Conservation (phyloP, 306 rosid species). For the Dalbergia oliveri region DNA sequence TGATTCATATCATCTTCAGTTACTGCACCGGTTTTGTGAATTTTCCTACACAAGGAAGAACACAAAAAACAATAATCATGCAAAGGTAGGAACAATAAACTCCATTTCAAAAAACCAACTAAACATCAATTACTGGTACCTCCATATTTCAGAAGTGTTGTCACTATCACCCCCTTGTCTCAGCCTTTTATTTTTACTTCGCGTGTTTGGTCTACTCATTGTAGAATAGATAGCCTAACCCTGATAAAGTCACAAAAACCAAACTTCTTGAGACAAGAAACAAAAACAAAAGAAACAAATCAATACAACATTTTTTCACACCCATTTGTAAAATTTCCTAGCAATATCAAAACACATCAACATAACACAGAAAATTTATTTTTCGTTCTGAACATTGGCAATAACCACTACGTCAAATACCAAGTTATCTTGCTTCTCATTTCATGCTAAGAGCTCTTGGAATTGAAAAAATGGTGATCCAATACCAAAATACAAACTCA, state of each 20-base stretch:
- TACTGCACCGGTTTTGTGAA: slow-evolving; percentile 67
- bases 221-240: slow-evolving; percentile 48
- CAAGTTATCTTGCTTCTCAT: slow-evolving; percentile 2
- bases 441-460: background rate
- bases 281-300: slow-evolving; percentile 26
- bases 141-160: slow-evolving; percentile 66
- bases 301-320: background rate
- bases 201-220: slow-evolving; percentile 85
- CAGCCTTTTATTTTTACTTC: slow-evolving; percentile 83
- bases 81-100: background rate
- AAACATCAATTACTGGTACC: slow-evolving; percentile 52
- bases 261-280: slow-evolving; percentile 6
- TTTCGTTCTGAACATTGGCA: slow-evolving; percentile 9
- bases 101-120: background rate
- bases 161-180: slow-evolving; percentile 70
- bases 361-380: background rate
- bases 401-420: slow-evolving; percentile 3
- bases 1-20: slow-evolving; percentile 68
- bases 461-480: background rate
- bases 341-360: slow-evolving; percentile 1
- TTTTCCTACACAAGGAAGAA: slow-evolving; percentile 62
- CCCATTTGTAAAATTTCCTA: slow-evolving; percentile 5
- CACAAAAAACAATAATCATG: slow-evolving; percentile 28
- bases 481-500: slow-evolving; percentile 1
- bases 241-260: slow-evolving; percentile 45